Percentiles rank a stretch among this genome's conserved stretches.
These are phyloP conservation scores for Lyophyllum decastes DNA, from an alignment of 768 basidiomycete species.

Conservation along the genomic window DNA sequence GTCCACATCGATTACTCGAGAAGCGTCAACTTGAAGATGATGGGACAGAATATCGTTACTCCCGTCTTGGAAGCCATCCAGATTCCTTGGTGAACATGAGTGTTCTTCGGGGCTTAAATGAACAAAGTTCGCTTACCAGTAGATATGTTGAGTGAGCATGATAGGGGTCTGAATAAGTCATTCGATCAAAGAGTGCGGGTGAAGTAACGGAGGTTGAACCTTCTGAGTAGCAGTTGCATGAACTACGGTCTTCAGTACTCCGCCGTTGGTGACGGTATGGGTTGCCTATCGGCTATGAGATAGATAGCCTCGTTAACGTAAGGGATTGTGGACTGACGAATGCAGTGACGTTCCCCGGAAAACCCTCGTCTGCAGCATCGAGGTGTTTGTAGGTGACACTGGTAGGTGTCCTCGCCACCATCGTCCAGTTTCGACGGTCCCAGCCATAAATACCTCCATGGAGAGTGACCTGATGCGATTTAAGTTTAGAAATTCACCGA, in stretches of 20 bases:
- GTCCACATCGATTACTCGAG: conserved; percentile 36
- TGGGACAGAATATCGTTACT: conserved; percentile 35
- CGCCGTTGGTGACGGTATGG: conserved; percentile 45
- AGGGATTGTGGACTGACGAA: conserved; percentile 29
- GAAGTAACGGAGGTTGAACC: conserved; percentile 17
- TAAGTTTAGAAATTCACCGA: neutral
- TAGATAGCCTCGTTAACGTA: neutral
- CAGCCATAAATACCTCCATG: conserved; percentile 60
- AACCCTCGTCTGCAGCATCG: conserved; percentile 55
- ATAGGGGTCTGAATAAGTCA: conserved; percentile 45
- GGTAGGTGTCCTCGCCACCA: conserved; percentile 39
- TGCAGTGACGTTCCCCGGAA: conserved; percentile 49
- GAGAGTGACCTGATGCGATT: conserved; percentile 43
- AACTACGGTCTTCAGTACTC: conserved; percentile 42
- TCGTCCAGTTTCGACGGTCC: conserved; percentile 59
- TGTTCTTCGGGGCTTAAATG: too few species aligned
- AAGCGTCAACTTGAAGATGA: conserved; percentile 27
- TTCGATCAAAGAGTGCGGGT: neutral
- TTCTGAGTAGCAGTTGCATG: conserved; percentile 47
- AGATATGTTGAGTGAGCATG: conserved; percentile 58
- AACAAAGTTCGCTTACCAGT: conserved; percentile 35
- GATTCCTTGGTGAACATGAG: conserved; percentile 35
- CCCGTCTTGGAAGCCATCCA: conserved; percentile 51
- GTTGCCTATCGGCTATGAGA: conserved; percentile 36
- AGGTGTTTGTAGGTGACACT: conserved; percentile 56